These are phyloP conservation scores for Peronospora farinosa DNA, from an alignment of 352 stramenopile genomes.

Conservation along the genomic window DNA sequence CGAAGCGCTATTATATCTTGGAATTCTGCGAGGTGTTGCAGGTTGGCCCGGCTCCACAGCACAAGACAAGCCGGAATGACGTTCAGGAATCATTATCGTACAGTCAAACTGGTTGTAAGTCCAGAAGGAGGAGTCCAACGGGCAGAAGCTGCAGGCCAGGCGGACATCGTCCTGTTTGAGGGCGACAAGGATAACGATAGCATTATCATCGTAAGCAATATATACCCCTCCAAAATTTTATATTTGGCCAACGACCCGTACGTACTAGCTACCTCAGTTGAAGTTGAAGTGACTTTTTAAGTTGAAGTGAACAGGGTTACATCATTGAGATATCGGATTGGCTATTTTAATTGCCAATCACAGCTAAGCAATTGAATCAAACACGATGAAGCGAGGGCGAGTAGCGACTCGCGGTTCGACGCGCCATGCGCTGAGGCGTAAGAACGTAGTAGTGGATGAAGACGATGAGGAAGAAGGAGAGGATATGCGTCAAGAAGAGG, in stretches of 20 bases:
- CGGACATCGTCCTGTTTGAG: slow-evolving; percentile 96
- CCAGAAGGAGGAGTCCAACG: slow-evolving; percentile 89
- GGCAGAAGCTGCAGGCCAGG: slow-evolving; percentile 90
- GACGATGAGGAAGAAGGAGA: slow-evolving; percentile 37
- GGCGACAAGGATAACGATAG: slow-evolving; percentile 94
- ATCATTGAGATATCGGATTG: not conserved
- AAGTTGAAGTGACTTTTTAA: not conserved
- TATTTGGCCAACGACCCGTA: slow-evolving; percentile 81
- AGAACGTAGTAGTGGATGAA: slow-evolving; percentile 70
- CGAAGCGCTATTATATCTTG: slow-evolving; percentile 91
- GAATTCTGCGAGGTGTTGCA: slow-evolving; percentile 96
- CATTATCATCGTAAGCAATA: slow-evolving; percentile 92
- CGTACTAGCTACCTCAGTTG: too few relatives aligned
- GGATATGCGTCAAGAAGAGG: slow-evolving; percentile 17
- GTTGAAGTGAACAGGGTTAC: not conserved
- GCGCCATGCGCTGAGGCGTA: slow-evolving; percentile 55
- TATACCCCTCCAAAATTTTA: slow-evolving; percentile 90
- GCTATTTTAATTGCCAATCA: not conserved
- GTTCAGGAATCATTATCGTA: slow-evolving; percentile 91
- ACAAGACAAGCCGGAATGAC: slow-evolving; percentile 89
- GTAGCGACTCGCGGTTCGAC: slow-evolving; percentile 34
- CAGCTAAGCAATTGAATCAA: not conserved
- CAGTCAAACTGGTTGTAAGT: slow-evolving; percentile 91
- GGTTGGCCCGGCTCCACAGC: slow-evolving; percentile 87
- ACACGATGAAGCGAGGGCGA: slow-evolving; percentile 56